These are phyloP conservation scores for Ceratocystis huliohia DNA, from an alignment of 2,329 filamentous ascomycete genomes.

Conservation along the genomic window DNA sequence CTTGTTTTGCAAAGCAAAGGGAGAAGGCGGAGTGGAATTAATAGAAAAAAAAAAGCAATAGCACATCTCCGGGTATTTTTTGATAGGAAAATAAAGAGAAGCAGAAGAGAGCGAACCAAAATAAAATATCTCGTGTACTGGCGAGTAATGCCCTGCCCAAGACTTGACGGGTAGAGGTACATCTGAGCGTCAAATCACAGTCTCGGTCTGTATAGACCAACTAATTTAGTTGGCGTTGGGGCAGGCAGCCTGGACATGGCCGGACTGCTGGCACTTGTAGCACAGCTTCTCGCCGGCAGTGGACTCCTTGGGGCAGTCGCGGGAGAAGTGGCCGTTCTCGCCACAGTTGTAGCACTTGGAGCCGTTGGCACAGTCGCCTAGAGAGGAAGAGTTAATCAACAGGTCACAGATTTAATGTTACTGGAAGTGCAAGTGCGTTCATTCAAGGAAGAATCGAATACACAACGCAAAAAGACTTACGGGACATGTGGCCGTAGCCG, in stretches of 20 bases:
- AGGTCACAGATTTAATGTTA: background rate
- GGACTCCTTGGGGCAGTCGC: slow-evolving; percentile 90
- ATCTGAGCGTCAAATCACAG: no score
- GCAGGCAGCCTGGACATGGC: slow-evolving; percentile 90
- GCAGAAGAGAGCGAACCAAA: slow-evolving; percentile 2
- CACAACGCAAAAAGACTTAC: slow-evolving; percentile 34
- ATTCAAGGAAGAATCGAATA: no score
- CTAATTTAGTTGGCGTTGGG: slow-evolving; percentile 52
- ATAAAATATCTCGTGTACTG: background rate
- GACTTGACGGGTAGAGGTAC: background rate
- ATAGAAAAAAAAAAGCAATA: slow-evolving; percentile 18
- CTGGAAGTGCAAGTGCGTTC: no score
- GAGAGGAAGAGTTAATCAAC: slow-evolving; percentile 22
- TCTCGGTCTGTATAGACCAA: no score
- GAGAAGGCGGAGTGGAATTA: background rate
- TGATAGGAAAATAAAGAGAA: background rate
- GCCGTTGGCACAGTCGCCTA: slow-evolving; percentile 90
- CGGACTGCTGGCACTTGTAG: slow-evolving; percentile 82
- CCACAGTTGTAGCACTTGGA: slow-evolving; percentile 99
- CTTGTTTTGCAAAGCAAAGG: background rate
- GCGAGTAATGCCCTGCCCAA: background rate
- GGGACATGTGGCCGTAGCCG: slow-evolving; percentile 91
- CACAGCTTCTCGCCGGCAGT: slow-evolving; percentile 80
- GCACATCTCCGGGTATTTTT: slow-evolving; percentile 12
- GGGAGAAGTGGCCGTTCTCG: slow-evolving; percentile 86